Evolutionary conservation across 345 rosid species (phyloP), one percentile per base, ranked within the genome.

Genomic region (Excoecaria cochinchinensis): DNA sequence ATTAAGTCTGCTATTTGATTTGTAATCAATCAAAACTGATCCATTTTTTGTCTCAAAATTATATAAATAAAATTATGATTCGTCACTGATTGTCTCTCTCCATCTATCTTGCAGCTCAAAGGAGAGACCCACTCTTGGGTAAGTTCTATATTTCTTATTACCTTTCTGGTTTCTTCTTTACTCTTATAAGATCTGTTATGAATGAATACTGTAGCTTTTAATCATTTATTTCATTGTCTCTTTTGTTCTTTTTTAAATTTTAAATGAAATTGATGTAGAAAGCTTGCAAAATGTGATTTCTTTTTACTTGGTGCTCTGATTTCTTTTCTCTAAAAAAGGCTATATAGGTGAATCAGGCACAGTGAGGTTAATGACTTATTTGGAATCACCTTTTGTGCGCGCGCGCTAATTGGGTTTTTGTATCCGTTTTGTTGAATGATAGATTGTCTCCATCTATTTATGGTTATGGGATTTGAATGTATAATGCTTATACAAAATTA

Each of bases 111-210:
- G 69, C 79, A 79, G 82, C 82, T 79, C 82, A 67, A 79, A 75
- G 82, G 82, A 79, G 82, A 79, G 79, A 79, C 82, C 82, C 82
- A 70, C 82, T 79, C 82, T 79, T 57, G 82, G 82, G 82, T 79
- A 65, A 71, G 79, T 39, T 8, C 38, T 58, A 7, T 56, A 50
- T 4, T 21, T 0, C 31, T 24, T 25, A 8, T 15, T 15, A 9
- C 19, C 19, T 39, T 10, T 22, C 5, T 22, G 3, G 4, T 55
- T 36, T 11, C 17, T 31, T 25, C 40, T 71, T 8, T 4, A 25
- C 11, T 8, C 22, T 62, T 62, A 6, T 38, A 38, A 36, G 7
- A 36, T 40, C 21, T 44, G 13, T 46, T 17, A 21, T 46, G 12
- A 44, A 21, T 31, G 31, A 31, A 31, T 31, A 25, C 36, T 8